A percentile compares a stretch with the other conserved stretches of the same genome.
phyloP scores from a whole-genome alignment of 1,284 basidiomycete species.

The Golubevia pallescens region DNA sequence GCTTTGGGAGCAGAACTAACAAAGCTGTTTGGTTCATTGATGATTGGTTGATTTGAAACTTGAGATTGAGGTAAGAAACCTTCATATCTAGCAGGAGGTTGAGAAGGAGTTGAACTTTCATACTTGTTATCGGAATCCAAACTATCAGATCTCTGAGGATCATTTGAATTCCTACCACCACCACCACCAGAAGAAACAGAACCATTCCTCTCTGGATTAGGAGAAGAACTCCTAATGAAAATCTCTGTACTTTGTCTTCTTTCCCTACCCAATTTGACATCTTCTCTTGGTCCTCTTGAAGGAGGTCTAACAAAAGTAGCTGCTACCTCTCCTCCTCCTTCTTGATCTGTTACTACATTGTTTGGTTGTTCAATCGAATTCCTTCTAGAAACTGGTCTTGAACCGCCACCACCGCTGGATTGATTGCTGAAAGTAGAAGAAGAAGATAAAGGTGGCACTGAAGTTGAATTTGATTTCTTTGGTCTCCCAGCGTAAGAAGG shows the following conservation, averaged over 20 bases:
- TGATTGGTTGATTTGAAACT: too few species aligned
- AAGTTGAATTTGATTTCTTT: slow-evolving; percentile 1
- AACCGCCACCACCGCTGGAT: slow-evolving; percentile 1
- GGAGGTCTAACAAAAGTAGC: slow-evolving; percentile 6
- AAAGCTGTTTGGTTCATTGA: too few species aligned
- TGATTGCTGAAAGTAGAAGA: slow-evolving; percentile 8
- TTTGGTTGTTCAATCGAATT: slow-evolving; percentile 1
- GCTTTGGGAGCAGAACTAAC: too few species aligned
- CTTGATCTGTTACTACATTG: background rate
- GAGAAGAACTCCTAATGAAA: background rate
- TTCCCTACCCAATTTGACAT: slow-evolving; percentile 10
- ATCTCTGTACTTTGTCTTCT: background rate
- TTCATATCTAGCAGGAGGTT: too few species aligned
- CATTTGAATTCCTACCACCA: background rate
- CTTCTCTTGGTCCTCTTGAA: slow-evolving; percentile 15
- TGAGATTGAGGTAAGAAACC: too few species aligned
- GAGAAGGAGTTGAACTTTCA: too few species aligned
- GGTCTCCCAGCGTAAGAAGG: background rate
- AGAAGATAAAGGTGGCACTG: background rate
- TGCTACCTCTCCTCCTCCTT: slow-evolving; percentile 4
- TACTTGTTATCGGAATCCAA: slow-evolving; percentile 4
- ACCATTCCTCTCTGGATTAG: background rate
- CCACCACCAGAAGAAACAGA: background rate
- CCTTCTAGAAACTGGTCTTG: slow-evolving; percentile 7
- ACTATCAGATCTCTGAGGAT: slow-evolving; percentile 10